Evolutionary conservation across 2,329 filamentous ascomycete species (phyloP).

Genomic region (Uncinocarpus reesii): DNA sequence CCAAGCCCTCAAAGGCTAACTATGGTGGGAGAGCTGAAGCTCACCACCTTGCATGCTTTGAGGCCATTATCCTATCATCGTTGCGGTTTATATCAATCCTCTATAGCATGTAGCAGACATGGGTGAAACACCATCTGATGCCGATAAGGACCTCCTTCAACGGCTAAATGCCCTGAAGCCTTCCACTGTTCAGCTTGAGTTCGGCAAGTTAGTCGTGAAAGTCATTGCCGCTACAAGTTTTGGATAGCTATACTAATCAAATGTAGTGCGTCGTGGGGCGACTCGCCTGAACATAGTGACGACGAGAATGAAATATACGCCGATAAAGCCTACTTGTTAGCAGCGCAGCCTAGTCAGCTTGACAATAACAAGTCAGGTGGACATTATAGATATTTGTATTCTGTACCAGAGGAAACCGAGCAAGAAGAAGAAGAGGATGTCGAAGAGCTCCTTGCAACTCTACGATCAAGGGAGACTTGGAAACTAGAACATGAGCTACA

Average conservation of each 20-base stretch:
- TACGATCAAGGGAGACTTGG: constrained; percentile 11
- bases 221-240: background rate
- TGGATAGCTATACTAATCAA: constrained; percentile 5
- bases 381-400: background rate
- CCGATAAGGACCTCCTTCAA: constrained; percentile 24
- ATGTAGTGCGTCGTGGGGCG: constrained; percentile 2
- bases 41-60: background rate
- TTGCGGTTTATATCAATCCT: background rate
- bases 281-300: constrained; percentile 1
- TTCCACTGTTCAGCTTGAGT: constrained; percentile 25
- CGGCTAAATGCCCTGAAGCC: constrained; percentile 28
- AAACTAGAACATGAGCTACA: constrained; percentile 10
- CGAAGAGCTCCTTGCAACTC: constrained; percentile 17
- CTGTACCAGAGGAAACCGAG: background rate
- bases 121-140: constrained; percentile 17
- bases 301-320: constrained; percentile 4
- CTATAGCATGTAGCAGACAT: constrained; percentile 15
- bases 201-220: constrained; percentile 20
- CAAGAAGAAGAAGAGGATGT: constrained; percentile 17
- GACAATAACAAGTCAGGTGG: background rate
- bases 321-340: background rate
- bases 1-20: background rate
- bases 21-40: constrained; percentile 2
- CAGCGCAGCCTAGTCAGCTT: background rate
- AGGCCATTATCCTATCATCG: background rate